Evolutionary conservation across 306 rosid species (phyloP).

Genomic region (Quercus dentata): DNA sequence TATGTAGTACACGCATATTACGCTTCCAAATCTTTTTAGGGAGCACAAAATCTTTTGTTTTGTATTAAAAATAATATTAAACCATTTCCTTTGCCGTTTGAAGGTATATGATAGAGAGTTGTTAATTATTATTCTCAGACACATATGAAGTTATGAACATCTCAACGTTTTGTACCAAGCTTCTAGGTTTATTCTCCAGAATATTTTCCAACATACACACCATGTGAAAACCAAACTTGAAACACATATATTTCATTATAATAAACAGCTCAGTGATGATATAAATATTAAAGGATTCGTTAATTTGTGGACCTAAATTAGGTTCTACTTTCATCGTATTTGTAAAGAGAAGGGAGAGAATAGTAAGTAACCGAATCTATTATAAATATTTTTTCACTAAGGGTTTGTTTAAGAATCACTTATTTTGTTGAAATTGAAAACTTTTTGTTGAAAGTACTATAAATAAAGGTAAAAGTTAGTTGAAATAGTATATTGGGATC

Average conservation of each 20-base stretch:
- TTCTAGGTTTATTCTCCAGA: constrained; percentile 4
- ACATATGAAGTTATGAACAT: not conserved
- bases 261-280: not conserved
- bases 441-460: no score
- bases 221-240: not conserved
- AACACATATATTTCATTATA: not conserved
- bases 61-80: not conserved
- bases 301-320: constrained; percentile 5
- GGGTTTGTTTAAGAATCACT: fast-evolving
- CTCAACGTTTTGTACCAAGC: not conserved
- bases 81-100: not conserved
- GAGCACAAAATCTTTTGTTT: not conserved
- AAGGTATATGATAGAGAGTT: not conserved
- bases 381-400: not conserved
- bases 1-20: not conserved
- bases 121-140: constrained; percentile 2
- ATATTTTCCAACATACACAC: not conserved
- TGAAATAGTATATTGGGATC: no score
- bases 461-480: no score
- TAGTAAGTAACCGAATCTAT: not conserved
- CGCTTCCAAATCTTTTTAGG: not conserved
- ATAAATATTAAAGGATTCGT: constrained; percentile 3
- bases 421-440: not conserved
- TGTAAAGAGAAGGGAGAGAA: not conserved
- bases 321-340: not conserved